Percentiles rank a stretch among this genome's conserved stretches.
phyloP scores from a whole-genome alignment of 2,329 filamentous ascomycete species.

The Ophiocordyceps robertsii region DNA sequence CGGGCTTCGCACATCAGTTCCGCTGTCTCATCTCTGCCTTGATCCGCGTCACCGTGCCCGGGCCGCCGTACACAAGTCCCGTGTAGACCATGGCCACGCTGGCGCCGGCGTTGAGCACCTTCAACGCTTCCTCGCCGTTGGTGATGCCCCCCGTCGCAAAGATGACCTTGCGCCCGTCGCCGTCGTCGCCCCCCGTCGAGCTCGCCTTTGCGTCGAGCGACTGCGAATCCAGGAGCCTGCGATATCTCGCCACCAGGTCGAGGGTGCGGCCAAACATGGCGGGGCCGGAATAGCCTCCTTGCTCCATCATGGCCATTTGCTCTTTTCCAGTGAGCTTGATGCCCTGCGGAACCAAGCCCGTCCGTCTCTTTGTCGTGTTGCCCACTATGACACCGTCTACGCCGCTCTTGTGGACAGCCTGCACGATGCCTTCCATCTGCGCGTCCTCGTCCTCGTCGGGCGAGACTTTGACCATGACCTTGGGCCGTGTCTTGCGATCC shows the following conservation, averaged over 20 bases:
- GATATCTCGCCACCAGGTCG: slow-evolving; percentile 66
- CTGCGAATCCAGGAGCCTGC: slow-evolving; percentile 48
- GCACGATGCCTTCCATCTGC: slow-evolving; percentile 78
- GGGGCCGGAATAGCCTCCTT: slow-evolving; percentile 83
- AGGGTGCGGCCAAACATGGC: slow-evolving; percentile 75
- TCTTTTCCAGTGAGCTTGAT: slow-evolving; percentile 54
- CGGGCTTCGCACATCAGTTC: background rate
- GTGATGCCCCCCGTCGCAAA: slow-evolving; percentile 93
- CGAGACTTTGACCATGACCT: slow-evolving; percentile 95
- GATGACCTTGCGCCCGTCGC: slow-evolving; percentile 56
- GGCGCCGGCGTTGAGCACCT: slow-evolving; percentile 77
- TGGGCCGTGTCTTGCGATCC: slow-evolving; percentile 50
- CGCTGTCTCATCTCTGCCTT: slow-evolving; percentile 45
- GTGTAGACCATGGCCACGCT: slow-evolving; percentile 91
- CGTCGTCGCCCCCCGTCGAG: slow-evolving; percentile 21
- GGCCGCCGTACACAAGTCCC: slow-evolving; percentile 49
- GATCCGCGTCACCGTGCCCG: slow-evolving; percentile 50
- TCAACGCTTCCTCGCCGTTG: slow-evolving; percentile 69
- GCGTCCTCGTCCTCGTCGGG: slow-evolving; percentile 82
- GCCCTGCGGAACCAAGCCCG: slow-evolving; percentile 54
- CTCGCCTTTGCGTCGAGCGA: slow-evolving; percentile 12
- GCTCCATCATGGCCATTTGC: slow-evolving; percentile 54
- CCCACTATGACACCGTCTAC: slow-evolving; percentile 95
- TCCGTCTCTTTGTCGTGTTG: slow-evolving; percentile 83
- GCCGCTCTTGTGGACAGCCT: slow-evolving; percentile 69